Evolutionary conservation across 768 basidiomycete genomes (phyloP), one percentile per base, ranked within the genome.

Genomic region (Suillus sp.): DNA sequence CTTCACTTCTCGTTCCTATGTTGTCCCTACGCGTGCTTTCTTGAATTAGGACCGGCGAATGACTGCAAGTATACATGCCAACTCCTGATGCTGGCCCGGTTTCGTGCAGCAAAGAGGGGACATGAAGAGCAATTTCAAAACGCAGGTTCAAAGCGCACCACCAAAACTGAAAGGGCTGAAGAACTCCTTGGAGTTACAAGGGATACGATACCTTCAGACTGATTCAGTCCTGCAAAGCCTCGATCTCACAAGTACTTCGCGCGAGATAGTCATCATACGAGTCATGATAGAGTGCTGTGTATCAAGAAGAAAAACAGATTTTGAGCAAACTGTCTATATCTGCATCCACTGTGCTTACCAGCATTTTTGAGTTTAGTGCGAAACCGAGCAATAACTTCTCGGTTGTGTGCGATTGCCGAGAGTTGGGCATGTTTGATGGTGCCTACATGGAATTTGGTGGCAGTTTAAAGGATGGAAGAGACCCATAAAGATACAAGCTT

Each of bases 381-480:
- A 68, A 87, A 87, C 18, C 88, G 81, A 8, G 89, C 92, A 37
- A 94, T 80, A 6, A 91, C 80, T 58, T 85, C 82, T 35, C 89
- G 78, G 69, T 94, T 91, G 67, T 93, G 86, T 37, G 83, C 77
- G 45, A 93, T 57, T 1, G 91, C 90, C 6, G 90, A 88, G 0
- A 91, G 74, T 68, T 95, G 93, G 0, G 86, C 85, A 55, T 96
- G 93, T 74, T 90, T 93, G 62, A 96, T 91, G 0, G 93, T 96
- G 0, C 95, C 94, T 95, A 64, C 8, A 55, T 38, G 45, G 50
- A 30, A 45, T 6, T 45, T n/a, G 5, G 6, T 34, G 32, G 32
- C 32, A 34, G 32, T 53, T 53, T 13, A n/a, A 27, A n/a, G 51
- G 20, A 53, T 11, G 32, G 34, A 27, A 40, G 25, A 8, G 11